A percentile compares a stretch with the other conserved stretches of the same genome.
Evolutionary conservation across 2,329 filamentous ascomycete genomes (phyloP).

Genomic region (Exophiala lecanii-corni): DNA sequence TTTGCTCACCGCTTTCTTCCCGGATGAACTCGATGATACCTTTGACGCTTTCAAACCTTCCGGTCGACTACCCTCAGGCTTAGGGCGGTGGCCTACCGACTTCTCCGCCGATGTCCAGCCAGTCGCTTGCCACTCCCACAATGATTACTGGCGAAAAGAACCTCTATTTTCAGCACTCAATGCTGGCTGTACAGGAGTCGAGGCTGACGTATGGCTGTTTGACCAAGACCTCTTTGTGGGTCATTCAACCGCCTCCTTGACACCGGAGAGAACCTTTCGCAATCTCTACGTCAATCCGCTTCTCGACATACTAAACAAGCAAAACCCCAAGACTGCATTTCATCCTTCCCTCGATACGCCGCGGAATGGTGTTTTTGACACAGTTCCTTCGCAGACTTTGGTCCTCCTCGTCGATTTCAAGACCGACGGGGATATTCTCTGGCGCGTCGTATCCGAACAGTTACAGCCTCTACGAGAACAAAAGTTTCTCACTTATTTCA

Average conservation of each 20-base stretch:
- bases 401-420: conserved; percentile 53
- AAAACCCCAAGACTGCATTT: conserved; percentile 43
- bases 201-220: conserved; percentile 56
- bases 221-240: conserved; percentile 52
- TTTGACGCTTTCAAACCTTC: conserved; percentile 38
- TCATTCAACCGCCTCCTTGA: conserved; percentile 47
- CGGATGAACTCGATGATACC: conserved; percentile 37
- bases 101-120: conserved; percentile 48
- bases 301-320: conserved; percentile 44
- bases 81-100: conserved; percentile 43
- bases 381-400: conserved; percentile 44
- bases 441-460: conserved; percentile 37
- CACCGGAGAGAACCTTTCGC: conserved; percentile 44
- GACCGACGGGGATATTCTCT: conserved; percentile 36
- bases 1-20: conserved; percentile 39
- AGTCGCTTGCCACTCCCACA: conserved; percentile 53
- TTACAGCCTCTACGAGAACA: conserved; percentile 45
- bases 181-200: conserved; percentile 52
- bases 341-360: conserved; percentile 28
- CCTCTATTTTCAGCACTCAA: conserved; percentile 53
- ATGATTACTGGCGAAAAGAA: conserved; percentile 55
- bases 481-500: conserved; percentile 48
- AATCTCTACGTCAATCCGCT: conserved; percentile 52
- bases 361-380: conserved; percentile 48
- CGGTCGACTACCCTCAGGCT: conserved; percentile 33